Evolutionary conservation across 768 basidiomycete genomes (phyloP).

Genomic region (Kwoniella botswanensis): DNA sequence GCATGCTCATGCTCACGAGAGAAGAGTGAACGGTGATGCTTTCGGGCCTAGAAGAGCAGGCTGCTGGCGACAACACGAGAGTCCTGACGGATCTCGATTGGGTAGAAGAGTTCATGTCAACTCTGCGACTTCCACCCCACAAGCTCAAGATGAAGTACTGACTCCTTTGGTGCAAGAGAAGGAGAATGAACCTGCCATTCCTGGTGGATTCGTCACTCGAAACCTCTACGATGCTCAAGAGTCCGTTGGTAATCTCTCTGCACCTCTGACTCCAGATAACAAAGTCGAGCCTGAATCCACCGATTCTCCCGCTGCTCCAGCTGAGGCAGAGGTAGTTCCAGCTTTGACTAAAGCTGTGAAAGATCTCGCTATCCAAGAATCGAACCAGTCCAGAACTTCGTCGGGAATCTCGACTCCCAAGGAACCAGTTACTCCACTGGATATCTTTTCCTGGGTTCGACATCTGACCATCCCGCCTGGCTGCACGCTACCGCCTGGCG

Average conservation of each 20-base stretch:
- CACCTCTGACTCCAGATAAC: slow-evolving; percentile 34
- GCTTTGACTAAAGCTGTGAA: slow-evolving; percentile 6
- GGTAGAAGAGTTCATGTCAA: slow-evolving; percentile 9
- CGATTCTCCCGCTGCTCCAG: background rate
- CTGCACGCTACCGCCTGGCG: slow-evolving; percentile 51
- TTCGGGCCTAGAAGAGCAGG: slow-evolving; percentile 27
- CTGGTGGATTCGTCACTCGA: slow-evolving; percentile 28
- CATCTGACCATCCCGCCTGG: slow-evolving; percentile 56
- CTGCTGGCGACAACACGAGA: slow-evolving; percentile 27
- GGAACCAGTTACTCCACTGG: slow-evolving; percentile 37
- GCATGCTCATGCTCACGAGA: slow-evolving; percentile 10
- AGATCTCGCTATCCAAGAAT: background rate
- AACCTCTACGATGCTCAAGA: slow-evolving; percentile 25
- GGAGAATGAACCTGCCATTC: slow-evolving; percentile 17
- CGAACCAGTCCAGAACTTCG: background rate
- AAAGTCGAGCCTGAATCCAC: slow-evolving; percentile 1
- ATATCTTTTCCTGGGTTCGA: slow-evolving; percentile 50
- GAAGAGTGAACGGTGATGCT: slow-evolving; percentile 26
- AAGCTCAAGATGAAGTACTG: background rate
- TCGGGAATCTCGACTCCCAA: slow-evolving; percentile 7
- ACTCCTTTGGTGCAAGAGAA: background rate
- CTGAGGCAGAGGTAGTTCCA: slow-evolving; percentile 5
- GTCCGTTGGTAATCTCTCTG: slow-evolving; percentile 17
- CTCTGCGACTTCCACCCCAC: background rate
- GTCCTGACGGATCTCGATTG: slow-evolving; percentile 5